Conservation (phyloP, 2,329 filamentous ascomycete species). For the Colletotrichum liriopes region DNA sequence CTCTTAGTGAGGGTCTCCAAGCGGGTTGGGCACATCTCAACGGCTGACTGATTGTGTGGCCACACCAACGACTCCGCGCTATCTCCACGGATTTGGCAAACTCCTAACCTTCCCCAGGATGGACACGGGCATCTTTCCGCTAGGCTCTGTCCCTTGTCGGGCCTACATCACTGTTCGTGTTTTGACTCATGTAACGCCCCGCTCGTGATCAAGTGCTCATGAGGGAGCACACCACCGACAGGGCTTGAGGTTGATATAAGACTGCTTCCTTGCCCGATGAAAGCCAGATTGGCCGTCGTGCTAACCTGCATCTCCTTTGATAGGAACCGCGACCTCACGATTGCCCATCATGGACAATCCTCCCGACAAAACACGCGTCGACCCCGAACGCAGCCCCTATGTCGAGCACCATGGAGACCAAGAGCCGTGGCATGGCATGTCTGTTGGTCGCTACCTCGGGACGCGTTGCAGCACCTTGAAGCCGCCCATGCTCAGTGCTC, state of each 20-base stretch:
- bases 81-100: constrained; percentile 15
- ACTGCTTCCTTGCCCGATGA: not conserved
- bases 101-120: constrained; percentile 1
- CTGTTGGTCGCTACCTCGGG: constrained; percentile 60
- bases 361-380: constrained; percentile 24
- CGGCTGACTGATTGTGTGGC: not conserved
- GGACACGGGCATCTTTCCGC: not conserved
- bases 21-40: not conserved
- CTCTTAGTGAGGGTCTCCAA: not conserved
- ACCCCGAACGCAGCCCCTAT: not conserved
- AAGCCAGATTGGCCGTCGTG: no score
- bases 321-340: not conserved
- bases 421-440: constrained; percentile 66
- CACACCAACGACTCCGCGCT: not conserved
- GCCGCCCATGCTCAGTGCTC: constrained; percentile 69
- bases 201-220: constrained; percentile 16
- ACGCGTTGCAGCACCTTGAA: constrained; percentile 71
- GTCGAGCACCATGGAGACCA: constrained; percentile 47
- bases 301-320: not conserved
- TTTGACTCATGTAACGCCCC: constrained; percentile 36
- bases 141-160: not conserved
- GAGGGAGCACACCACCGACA: not conserved
- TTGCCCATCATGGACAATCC: constrained; percentile 22
- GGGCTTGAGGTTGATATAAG: constrained; percentile 12
- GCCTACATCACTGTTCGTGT: constrained; percentile 7